Percentiles rank a stretch among this genome's conserved stretches.
Evolutionary conservation across 1,284 basidiomycete genomes (phyloP).

Genomic region (Cryptococcus sp.): DNA sequence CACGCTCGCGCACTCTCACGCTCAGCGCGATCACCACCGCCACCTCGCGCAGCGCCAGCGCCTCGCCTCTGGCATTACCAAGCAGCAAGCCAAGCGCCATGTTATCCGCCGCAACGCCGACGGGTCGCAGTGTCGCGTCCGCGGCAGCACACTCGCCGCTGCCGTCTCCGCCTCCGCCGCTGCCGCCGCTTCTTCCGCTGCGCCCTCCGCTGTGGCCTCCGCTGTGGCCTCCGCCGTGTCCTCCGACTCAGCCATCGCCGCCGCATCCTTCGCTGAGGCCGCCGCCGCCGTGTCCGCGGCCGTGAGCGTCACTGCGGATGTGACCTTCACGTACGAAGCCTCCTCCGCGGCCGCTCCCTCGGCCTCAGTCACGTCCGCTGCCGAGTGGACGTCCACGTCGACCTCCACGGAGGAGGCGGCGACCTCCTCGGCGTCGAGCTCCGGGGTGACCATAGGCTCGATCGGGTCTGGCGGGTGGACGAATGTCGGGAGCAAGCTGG

Average conservation of each 20-base stretch:
- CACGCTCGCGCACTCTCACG: constrained; percentile 2
- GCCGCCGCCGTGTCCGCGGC: constrained; percentile 19
- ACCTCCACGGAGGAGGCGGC: constrained; percentile 10
- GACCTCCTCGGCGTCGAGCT: constrained; percentile 1
- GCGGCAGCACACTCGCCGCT: constrained; percentile 19
- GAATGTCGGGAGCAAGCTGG: constrained; percentile 55
- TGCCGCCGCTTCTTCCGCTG: constrained; percentile 10
- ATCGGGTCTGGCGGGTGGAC: constrained; percentile 23
- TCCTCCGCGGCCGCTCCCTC: constrained; percentile 11
- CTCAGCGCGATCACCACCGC: constrained; percentile 22
- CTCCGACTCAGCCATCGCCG: constrained; percentile 14
- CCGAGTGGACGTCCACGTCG: constrained; percentile 22
- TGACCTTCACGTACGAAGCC: constrained; percentile 4
- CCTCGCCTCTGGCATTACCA: constrained; percentile 9
- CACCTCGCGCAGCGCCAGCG: constrained; percentile 26
- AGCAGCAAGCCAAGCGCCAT: not conserved
- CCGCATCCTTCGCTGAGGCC: constrained; percentile 9
- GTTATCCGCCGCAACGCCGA: constrained; percentile 36
- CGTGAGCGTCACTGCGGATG: constrained; percentile 16
- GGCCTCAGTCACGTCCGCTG: constrained; percentile 21
- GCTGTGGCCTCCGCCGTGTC: constrained; percentile 22
- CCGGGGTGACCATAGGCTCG: constrained; percentile 4
- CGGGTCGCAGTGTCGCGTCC: constrained; percentile 44
- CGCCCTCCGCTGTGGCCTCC: no score
- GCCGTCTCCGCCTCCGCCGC: constrained; percentile 23